Evolutionary conservation across 805 yeast genomes (phyloP).

Genomic region (Teunomyces panamensis): DNA sequence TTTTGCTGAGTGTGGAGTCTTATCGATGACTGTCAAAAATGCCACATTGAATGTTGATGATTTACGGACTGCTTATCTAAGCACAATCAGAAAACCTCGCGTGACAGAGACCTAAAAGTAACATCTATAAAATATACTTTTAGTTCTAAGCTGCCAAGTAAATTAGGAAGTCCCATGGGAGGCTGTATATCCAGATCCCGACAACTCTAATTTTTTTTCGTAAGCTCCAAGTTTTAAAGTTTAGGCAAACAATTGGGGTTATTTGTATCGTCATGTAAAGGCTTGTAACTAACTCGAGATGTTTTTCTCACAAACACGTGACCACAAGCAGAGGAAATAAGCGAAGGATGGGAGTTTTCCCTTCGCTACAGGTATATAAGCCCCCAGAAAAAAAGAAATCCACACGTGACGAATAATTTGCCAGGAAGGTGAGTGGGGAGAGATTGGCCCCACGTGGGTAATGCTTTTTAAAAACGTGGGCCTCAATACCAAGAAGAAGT

Average conservation of each 20-base stretch:
- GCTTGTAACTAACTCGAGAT: too few relatives aligned
- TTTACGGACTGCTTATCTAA: not conserved
- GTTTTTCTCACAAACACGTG: too few relatives aligned
- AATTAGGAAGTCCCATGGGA: too few relatives aligned
- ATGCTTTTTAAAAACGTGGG: conserved; percentile 3
- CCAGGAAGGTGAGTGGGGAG: not conserved
- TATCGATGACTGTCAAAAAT: not conserved
- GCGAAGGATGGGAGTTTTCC: not conserved
- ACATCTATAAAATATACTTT: too few relatives aligned
- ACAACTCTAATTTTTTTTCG: too few relatives aligned
- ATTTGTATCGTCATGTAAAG: too few relatives aligned
- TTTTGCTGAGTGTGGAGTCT: not conserved
- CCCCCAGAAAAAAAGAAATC: not conserved
- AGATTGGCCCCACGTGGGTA: conserved; percentile 10
- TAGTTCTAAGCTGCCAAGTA: too few relatives aligned
- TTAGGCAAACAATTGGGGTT: too few relatives aligned
- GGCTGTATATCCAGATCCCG: too few relatives aligned
- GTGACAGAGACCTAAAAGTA: not conserved
- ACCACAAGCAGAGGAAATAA: not conserved
- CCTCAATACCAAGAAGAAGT: not conserved
- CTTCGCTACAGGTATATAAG: not conserved
- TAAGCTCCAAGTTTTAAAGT: too few relatives aligned
- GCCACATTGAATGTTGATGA: not conserved
- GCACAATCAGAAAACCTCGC: not conserved
- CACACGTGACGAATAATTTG: not conserved